Conservation (phyloP, 768 basidiomycete genomes). For the Suillus sp. region DNA sequence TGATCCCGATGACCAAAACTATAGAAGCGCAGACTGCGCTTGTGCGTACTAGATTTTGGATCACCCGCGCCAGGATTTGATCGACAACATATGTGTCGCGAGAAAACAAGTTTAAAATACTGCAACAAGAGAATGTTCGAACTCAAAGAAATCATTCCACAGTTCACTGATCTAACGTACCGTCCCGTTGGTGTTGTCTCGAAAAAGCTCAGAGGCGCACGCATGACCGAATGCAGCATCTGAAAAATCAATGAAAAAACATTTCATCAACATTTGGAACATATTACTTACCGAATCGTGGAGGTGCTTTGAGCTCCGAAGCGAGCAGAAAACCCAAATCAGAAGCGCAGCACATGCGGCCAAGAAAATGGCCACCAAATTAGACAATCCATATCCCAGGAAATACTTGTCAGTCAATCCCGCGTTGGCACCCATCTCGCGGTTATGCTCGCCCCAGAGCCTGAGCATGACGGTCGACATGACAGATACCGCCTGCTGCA, state of each 20-base stretch:
- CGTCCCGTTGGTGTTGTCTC: constrained; percentile 86
- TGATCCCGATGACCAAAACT: constrained; percentile 71
- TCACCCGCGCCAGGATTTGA: constrained; percentile 73
- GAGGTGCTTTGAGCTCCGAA: constrained; percentile 71
- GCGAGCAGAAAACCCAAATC: constrained; percentile 76
- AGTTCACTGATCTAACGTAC: constrained; percentile 37
- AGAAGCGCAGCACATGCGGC: constrained; percentile 59
- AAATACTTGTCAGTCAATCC: constrained; percentile 60
- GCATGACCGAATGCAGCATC: constrained; percentile 83
- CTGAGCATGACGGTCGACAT: constrained; percentile 68
- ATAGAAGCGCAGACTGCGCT: constrained; percentile 59
- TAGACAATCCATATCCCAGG: constrained; percentile 67
- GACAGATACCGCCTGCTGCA: constrained; percentile 62
- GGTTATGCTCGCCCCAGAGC: constrained; percentile 82
- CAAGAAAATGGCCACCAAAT: constrained; percentile 55
- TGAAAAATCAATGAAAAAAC: constrained; percentile 29
- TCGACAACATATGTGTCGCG: constrained; percentile 88
- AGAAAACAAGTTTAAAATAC: constrained; percentile 89
- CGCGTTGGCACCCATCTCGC: constrained; percentile 53
- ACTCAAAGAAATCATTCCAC: not conserved
- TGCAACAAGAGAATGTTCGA: constrained; percentile 24
- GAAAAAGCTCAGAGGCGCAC: constrained; percentile 85
- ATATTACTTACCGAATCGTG: constrained; percentile 67
- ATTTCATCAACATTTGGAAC: not conserved
- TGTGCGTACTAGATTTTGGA: constrained; percentile 72